Base-by-base conservation (phyloP, 345 rosid genomes). In the Alliaria petiolata region DNA sequence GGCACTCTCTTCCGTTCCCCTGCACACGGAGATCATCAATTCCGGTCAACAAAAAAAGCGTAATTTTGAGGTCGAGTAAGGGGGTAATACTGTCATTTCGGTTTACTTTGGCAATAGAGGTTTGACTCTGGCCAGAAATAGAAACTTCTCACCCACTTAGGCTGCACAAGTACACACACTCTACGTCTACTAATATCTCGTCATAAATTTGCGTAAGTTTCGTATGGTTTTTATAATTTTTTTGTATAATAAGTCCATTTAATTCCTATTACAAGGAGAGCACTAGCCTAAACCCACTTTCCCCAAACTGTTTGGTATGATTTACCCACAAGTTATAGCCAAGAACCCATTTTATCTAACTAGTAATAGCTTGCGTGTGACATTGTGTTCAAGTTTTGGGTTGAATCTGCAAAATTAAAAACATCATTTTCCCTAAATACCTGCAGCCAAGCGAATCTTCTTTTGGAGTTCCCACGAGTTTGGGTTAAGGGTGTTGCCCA, bases 401-500 rank as follows among this genome's bases (percentile, higher is more conserved):
- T 73, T 47, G 35, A n/a, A 70, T 6, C 11, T 14, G 26, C 25
- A 60, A 68, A 44, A 33, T 8, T 26, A 13, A 49, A 58, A 60
- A 20, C 1, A 45, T 52, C 3, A 6, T 8, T n/a, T n/a, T n/a
- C n/a, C n/a, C n/a, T n/a, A n/a, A 30, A 25, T 57, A 88, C 97
- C 93, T 74, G 83, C 58, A 61, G 69, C 73, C 7, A 87, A 55
- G 47, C 82, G 78, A 44, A 83, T 68, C 55, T 84, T 45, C 73
- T 75, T 78, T 72, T 88, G 99, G 3, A 80, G 75, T 49, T 87
- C 82, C 99, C 98, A 92, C 1, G 98, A 88, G 42, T 84, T 74
- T 65, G 55, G 33, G 79, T 90, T 87, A 7, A 86, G 81, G 9
- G 99, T 95, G 15, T 86, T 81, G 63, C 98, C 85, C 52, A 87